Conservation (phyloP, 2,329 filamentous ascomycete species). For the Teratosphaeria nubilosa region DNA sequence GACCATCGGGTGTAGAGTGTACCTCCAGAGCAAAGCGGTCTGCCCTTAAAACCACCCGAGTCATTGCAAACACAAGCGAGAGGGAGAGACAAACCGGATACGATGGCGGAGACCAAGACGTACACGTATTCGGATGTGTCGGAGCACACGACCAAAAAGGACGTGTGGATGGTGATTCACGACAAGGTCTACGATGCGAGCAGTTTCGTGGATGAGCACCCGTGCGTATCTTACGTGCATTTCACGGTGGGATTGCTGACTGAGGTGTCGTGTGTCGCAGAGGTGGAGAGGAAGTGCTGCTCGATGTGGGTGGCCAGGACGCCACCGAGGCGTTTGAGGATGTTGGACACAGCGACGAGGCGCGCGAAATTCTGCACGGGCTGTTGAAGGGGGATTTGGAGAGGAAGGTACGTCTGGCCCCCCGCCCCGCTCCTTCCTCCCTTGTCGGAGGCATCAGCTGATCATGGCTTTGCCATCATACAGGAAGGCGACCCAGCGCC, state of each 20-base stretch:
- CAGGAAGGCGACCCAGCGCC: conserved; percentile 71
- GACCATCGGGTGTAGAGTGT: not conserved
- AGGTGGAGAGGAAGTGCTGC: conserved; percentile 94
- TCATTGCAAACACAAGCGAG: too few species aligned
- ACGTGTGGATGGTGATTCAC: conserved; percentile 83
- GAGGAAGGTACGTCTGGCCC: conserved; percentile 54
- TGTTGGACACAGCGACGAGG: conserved; percentile 97
- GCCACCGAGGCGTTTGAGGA: conserved; percentile 98
- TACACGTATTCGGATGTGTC: conserved; percentile 74
- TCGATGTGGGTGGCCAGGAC: conserved; percentile 93
- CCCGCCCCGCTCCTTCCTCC: not conserved
- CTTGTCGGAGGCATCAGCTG: not conserved
- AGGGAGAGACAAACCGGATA: not conserved
- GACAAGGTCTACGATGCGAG: conserved; percentile 90
- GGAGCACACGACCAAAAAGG: conserved; percentile 86
- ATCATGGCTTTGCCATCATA: conserved; percentile 6
- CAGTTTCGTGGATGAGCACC: conserved; percentile 54
- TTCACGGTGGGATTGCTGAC: conserved; percentile 2
- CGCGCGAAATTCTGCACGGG: conserved; percentile 79
- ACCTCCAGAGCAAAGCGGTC: too few species aligned
- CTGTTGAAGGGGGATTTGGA: conserved; percentile 69
- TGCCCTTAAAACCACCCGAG: not conserved
- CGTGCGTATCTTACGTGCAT: not conserved
- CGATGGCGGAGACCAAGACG: conserved; percentile 47
- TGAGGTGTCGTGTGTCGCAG: conserved; percentile 37